Evolutionary conservation across 1,139 yeast species (phyloP).

Genomic region (Meyerozyma smithsonii): DNA sequence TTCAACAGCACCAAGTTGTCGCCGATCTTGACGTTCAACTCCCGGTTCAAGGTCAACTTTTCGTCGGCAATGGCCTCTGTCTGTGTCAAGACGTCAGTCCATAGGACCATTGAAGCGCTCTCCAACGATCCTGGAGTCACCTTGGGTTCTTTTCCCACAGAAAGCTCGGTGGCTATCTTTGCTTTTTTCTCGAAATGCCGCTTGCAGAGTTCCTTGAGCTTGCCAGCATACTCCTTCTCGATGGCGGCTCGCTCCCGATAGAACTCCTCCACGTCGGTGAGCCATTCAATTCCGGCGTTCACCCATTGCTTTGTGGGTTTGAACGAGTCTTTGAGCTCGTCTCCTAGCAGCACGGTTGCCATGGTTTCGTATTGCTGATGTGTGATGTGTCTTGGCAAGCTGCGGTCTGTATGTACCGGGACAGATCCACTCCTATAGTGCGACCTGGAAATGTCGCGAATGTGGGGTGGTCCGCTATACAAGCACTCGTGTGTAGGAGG

Average conservation of each 20-base stretch:
- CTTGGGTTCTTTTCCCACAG: constrained; percentile 89
- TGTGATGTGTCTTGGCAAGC: too few relatives aligned
- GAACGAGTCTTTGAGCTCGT: constrained; percentile 74
- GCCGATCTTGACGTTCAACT: constrained; percentile 56
- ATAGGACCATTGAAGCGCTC: constrained; percentile 85
- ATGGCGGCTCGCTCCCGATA: constrained; percentile 77
- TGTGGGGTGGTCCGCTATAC: neutral
- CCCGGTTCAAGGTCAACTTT: constrained; percentile 55
- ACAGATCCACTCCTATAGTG: neutral
- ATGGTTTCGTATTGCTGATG: too few relatives aligned
- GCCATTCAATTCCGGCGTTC: constrained; percentile 66
- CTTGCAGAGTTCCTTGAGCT: constrained; percentile 58
- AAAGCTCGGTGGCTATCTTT: constrained; percentile 56
- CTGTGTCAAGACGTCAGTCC: constrained; percentile 85
- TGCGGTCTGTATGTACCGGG: too few relatives aligned
- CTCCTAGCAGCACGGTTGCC: constrained; percentile 42
- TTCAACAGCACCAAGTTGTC: constrained; percentile 57
- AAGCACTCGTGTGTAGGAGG: neutral
- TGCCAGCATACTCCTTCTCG: constrained; percentile 78
- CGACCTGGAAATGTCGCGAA: constrained; percentile 1
- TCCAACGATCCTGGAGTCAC: constrained; percentile 95
- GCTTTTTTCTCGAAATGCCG: constrained; percentile 78
- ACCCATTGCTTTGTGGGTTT: constrained; percentile 77
- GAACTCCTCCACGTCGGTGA: constrained; percentile 73
- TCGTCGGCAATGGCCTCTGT: constrained; percentile 80